phyloP scores from a whole-genome alignment of 352 stramenopile species.

The Pythium folliculosum region DNA sequence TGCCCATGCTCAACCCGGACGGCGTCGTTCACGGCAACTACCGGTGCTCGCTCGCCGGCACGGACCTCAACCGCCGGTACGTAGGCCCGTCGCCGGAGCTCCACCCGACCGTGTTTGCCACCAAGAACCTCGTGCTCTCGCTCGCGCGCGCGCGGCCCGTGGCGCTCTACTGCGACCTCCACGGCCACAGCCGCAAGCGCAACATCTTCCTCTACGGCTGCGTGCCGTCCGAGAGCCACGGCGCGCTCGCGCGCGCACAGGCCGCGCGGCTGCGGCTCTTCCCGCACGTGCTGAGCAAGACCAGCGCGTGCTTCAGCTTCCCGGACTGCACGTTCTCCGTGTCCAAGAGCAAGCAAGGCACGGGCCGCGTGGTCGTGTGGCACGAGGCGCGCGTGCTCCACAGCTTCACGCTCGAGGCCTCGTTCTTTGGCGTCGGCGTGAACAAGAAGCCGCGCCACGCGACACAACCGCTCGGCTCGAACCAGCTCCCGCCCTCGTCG shows the following conservation, averaged over 20 bases:
- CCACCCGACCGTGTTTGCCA: slow-evolving; percentile 76
- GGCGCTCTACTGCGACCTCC: slow-evolving; percentile 85
- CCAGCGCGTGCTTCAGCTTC: slow-evolving; percentile 62
- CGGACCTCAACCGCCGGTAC: slow-evolving; percentile 89
- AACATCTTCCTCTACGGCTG: slow-evolving; percentile 91
- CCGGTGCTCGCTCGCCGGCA: slow-evolving; percentile 80
- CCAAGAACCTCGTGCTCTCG: slow-evolving; percentile 73
- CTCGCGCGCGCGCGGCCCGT: slow-evolving; percentile 50
- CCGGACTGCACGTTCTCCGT: slow-evolving; percentile 76
- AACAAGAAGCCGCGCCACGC: slow-evolving; percentile 27
- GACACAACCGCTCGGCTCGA: neutral
- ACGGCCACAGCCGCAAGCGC: slow-evolving; percentile 87
- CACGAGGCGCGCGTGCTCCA: slow-evolving; percentile 63
- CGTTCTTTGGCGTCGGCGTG: slow-evolving; percentile 62
- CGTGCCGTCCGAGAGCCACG: slow-evolving; percentile 39
- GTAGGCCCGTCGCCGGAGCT: slow-evolving; percentile 46
- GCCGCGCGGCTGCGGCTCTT: slow-evolving; percentile 65
- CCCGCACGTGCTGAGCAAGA: slow-evolving; percentile 70
- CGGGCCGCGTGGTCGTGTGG: slow-evolving; percentile 68
- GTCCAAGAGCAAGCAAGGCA: slow-evolving; percentile 55
- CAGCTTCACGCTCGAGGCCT: slow-evolving; percentile 80
- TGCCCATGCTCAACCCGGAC: slow-evolving; percentile 94
- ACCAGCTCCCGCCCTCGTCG: slow-evolving; percentile 7
- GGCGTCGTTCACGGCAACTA: slow-evolving; percentile 93
- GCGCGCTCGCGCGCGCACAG: slow-evolving; percentile 31